Evolutionary conservation across 2,329 filamentous ascomycete species (phyloP).

Genomic region (Scopulariopsis brevicaulis): DNA sequence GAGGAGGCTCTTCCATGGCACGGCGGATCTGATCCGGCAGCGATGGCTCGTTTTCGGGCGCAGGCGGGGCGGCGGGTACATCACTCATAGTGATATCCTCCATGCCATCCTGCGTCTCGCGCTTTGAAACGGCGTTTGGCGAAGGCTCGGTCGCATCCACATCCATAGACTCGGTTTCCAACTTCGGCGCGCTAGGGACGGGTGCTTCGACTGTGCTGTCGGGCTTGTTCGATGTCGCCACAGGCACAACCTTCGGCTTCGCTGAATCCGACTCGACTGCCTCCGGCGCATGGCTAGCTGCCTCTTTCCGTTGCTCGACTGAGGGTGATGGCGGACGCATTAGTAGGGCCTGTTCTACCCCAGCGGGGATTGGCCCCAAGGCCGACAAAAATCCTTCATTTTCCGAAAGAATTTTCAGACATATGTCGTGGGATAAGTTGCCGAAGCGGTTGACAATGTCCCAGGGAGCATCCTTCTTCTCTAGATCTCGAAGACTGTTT

Average conservation of each 20-base stretch:
- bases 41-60: neutral
- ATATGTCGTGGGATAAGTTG: conserved; percentile 33
- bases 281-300: neutral
- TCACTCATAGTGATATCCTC: conserved; percentile 15
- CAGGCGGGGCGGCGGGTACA: neutral
- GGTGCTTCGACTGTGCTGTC: neutral
- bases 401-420: conserved; percentile 34
- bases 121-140: conserved; percentile 7
- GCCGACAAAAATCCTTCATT: conserved; percentile 22
- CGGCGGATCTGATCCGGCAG: neutral
- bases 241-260: neutral
- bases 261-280: neutral
- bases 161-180: conserved; percentile 30
- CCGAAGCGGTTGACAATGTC: conserved; percentile 34
- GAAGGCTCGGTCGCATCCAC: conserved; percentile 2
- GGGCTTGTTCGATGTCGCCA: neutral
- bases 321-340: neutral
- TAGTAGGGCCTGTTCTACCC: neutral
- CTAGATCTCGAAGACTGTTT: conserved; percentile 32
- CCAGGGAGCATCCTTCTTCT: conserved; percentile 23
- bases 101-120: conserved; percentile 7
- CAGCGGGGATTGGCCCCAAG: conserved; percentile 1
- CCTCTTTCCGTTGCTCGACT: neutral
- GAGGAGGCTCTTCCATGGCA: neutral
- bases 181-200: conserved; percentile 6